Conservation (phyloP, 2,329 filamentous ascomycete genomes). For the Colletotrichum nymphaeae region DNA sequence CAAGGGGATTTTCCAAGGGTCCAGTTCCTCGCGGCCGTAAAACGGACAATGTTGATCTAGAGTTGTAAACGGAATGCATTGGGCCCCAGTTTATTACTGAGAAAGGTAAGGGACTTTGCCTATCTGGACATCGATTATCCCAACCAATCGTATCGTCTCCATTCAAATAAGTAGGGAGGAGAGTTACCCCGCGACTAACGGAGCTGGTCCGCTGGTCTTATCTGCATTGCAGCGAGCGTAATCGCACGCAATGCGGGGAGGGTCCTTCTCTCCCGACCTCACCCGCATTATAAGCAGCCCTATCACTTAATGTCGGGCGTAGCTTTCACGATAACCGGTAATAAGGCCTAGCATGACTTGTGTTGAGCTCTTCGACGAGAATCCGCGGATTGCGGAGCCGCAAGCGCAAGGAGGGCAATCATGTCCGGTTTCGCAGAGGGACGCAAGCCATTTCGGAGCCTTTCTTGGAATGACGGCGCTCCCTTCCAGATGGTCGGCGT, state of each 20-base stretch:
- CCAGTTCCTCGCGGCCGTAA: neutral
- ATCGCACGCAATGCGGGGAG: neutral
- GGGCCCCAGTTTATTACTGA: neutral
- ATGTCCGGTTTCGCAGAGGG: neutral
- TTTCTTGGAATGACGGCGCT: neutral
- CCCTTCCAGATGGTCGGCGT: neutral
- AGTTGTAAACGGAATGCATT: neutral
- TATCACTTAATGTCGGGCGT: neutral
- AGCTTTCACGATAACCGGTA: neutral
- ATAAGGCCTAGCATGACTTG: neutral
- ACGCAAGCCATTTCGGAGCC: no score
- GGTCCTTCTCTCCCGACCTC: neutral
- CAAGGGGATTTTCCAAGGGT: neutral
- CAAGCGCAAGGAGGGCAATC: neutral
- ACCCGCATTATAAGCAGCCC: neutral
- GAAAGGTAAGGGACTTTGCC: neutral
- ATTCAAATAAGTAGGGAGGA: neutral
- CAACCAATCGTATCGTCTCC: neutral
- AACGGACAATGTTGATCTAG: neutral
- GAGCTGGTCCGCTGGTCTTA: no score
- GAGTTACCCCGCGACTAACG: constrained; percentile 2
- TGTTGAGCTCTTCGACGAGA: neutral
- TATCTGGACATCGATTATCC: neutral
- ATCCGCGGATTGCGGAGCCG: neutral
- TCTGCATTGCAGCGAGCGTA: neutral